phyloP scores from a whole-genome alignment of 2,329 filamentous ascomycete species.

The Fusarium humuli region DNA sequence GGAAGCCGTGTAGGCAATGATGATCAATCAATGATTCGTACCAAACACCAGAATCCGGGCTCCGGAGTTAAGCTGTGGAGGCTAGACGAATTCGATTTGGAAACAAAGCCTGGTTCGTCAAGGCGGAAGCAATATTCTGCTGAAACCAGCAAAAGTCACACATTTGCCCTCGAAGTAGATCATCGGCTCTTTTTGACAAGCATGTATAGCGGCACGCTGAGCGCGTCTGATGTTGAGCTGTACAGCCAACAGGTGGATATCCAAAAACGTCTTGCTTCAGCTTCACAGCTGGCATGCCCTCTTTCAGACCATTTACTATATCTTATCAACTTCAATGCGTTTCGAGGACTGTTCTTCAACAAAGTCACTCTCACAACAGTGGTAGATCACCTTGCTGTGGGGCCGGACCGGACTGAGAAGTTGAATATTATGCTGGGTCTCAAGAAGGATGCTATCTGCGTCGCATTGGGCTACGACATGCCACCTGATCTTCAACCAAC shows the following conservation, averaged over 20 bases:
- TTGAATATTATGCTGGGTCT: constrained; percentile 12
- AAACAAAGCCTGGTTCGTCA: neutral
- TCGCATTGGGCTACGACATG: neutral
- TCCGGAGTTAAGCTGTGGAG: constrained; percentile 20
- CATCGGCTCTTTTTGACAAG: neutral
- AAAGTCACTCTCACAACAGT: neutral
- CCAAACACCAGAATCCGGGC: neutral
- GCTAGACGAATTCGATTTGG: constrained; percentile 3
- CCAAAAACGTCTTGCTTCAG: neutral
- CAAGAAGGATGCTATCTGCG: constrained; percentile 10
- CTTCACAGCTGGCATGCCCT: neutral
- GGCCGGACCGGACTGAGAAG: neutral
- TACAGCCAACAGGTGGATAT: constrained; percentile 13
- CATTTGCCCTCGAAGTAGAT: neutral
- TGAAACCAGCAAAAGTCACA: too few relatives aligned
- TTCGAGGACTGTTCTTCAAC: constrained; percentile 7
- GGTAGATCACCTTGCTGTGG: neutral
- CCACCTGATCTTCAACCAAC: constrained; percentile 9
- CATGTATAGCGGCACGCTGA: neutral
- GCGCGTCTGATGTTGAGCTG: neutral
- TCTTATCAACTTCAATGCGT: constrained; percentile 19
- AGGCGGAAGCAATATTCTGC: neutral
- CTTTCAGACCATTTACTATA: constrained; percentile 5
- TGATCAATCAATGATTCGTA: neutral
- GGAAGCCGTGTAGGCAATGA: neutral